Conservation (phyloP, 352 stramenopile species). For the Globisporangium yorkense region DNA sequence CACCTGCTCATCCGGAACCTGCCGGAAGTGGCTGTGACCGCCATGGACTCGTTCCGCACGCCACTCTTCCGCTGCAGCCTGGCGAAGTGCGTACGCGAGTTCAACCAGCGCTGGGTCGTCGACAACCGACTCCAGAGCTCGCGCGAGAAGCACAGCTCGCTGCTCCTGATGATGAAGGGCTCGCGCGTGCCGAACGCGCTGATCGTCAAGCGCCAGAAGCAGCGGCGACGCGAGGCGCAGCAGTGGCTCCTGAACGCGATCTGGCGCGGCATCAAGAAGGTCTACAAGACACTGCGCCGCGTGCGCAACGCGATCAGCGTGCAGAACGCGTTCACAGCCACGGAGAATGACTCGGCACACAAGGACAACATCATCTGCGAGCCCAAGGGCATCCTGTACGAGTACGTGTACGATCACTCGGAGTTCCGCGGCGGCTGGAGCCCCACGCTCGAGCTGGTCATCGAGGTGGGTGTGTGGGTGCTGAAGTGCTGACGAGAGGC, state of each 20-base stretch:
- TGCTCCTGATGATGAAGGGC: conserved; percentile 57
- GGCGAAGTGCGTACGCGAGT: conserved; percentile 34
- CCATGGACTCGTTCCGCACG: conserved; percentile 67
- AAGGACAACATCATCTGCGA: conserved; percentile 68
- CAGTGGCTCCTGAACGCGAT: conserved; percentile 21
- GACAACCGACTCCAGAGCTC: conserved; percentile 35
- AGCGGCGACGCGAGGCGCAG: conserved; percentile 21
- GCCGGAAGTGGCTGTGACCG: conserved; percentile 43
- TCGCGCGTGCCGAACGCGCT: conserved; percentile 13
- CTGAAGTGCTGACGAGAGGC: too few species aligned
- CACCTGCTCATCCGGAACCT: conserved; percentile 73
- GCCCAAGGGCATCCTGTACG: conserved; percentile 74
- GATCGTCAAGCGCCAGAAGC: conserved; percentile 6
- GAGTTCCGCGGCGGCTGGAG: conserved; percentile 57
- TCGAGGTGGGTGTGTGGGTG: conserved; percentile 33
- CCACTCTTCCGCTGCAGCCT: conserved; percentile 70
- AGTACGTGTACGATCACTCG: conserved; percentile 77
- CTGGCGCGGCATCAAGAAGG: conserved; percentile 32
- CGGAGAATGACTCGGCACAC: conserved; percentile 25
- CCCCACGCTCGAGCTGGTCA: conserved; percentile 51
- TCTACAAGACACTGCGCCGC: conserved; percentile 41
- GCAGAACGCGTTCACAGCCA: conserved; percentile 52
- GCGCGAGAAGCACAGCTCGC: conserved; percentile 34
- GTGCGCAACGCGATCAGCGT: conserved; percentile 55
- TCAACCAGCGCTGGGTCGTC: conserved; percentile 62